phyloP scores from a whole-genome alignment of 2,329 filamentous ascomycete genomes.

The Colletotrichum lupini region DNA sequence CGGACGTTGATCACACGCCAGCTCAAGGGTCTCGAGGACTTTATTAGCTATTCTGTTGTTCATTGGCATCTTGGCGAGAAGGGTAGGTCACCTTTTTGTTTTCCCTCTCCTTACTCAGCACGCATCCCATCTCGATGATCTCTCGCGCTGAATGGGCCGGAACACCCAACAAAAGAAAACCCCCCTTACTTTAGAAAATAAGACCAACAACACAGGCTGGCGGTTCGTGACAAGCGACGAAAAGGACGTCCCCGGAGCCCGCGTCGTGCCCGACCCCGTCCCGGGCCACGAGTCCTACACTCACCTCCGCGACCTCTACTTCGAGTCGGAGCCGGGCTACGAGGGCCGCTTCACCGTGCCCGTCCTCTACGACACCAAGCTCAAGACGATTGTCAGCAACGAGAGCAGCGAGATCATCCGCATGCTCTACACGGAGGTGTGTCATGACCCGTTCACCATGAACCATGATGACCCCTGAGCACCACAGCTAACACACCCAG shows the following conservation, averaged over 20 bases:
- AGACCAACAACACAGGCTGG: slow-evolving; percentile 71
- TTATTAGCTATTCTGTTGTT: slow-evolving; percentile 83
- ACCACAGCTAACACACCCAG: slow-evolving; percentile 37
- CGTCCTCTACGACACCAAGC: slow-evolving; percentile 83
- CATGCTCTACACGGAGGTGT: slow-evolving; percentile 78
- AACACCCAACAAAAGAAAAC: neutral
- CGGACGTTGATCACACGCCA: slow-evolving; percentile 88
- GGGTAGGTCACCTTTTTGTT: slow-evolving; percentile 44
- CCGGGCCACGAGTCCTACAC: slow-evolving; percentile 76
- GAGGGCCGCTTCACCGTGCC: slow-evolving; percentile 87
- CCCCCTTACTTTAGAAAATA: too few species aligned
- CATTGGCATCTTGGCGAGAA: slow-evolving; percentile 86
- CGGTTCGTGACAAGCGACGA: slow-evolving; percentile 78
- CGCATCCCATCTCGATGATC: neutral
- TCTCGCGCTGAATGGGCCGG: too few species aligned
- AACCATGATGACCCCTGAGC: too few species aligned
- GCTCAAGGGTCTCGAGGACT: slow-evolving; percentile 90
- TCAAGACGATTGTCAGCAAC: slow-evolving; percentile 85
- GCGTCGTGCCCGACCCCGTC: slow-evolving; percentile 75
- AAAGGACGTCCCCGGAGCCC: slow-evolving; percentile 61
- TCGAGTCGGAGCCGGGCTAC: slow-evolving; percentile 77
- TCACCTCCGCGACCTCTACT: slow-evolving; percentile 84
- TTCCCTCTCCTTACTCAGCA: neutral
- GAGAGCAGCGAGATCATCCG: slow-evolving; percentile 93
- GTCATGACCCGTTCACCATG: neutral